Conservation (phyloP, 805 yeast genomes). For the Starmerella sirachaensis region DNA sequence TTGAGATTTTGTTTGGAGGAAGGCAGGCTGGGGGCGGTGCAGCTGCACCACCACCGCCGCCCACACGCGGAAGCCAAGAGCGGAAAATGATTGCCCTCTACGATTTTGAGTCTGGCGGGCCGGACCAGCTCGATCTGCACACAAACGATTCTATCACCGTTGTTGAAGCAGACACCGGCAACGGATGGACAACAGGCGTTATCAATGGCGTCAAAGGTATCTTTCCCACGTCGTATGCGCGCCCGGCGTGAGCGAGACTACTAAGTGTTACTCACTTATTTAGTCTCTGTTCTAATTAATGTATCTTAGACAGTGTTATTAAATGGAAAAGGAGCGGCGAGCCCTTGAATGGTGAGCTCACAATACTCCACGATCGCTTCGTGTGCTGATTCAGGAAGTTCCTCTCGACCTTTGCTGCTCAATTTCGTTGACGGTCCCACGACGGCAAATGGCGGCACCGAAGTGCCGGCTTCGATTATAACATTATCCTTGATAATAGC, state of each 20-base stretch:
- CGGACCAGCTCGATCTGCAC: constrained; percentile 59
- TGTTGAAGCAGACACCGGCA: constrained; percentile 53
- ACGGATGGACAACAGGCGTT: constrained; percentile 95
- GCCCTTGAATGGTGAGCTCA: constrained; percentile 24
- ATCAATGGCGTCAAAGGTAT: constrained; percentile 51
- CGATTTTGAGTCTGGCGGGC: constrained; percentile 66
- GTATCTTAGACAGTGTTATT: background rate
- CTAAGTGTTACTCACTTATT: background rate
- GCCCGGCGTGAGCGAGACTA: constrained; percentile 3
- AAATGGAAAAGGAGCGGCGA: constrained; percentile 13
- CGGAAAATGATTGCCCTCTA: constrained; percentile 44
- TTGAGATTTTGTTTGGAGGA: constrained; percentile 35
- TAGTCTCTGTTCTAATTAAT: background rate
- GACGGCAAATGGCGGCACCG: constrained; percentile 29
- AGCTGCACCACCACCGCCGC: constrained; percentile 56
- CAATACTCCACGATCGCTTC: constrained; percentile 26
- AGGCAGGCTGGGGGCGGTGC: constrained; percentile 20
- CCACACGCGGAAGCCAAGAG: constrained; percentile 37
- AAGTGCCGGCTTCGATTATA: constrained; percentile 25
- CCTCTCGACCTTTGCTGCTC: constrained; percentile 9
- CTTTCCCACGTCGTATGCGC: constrained; percentile 68
- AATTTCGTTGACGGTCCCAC: constrained; percentile 27
- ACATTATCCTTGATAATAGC: constrained; percentile 32
- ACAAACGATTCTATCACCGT: constrained; percentile 67
- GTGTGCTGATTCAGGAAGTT: constrained; percentile 27